Base-by-base conservation (phyloP, 495 filamentous ascomycete species). In the Bombardia bombarda region DNA sequence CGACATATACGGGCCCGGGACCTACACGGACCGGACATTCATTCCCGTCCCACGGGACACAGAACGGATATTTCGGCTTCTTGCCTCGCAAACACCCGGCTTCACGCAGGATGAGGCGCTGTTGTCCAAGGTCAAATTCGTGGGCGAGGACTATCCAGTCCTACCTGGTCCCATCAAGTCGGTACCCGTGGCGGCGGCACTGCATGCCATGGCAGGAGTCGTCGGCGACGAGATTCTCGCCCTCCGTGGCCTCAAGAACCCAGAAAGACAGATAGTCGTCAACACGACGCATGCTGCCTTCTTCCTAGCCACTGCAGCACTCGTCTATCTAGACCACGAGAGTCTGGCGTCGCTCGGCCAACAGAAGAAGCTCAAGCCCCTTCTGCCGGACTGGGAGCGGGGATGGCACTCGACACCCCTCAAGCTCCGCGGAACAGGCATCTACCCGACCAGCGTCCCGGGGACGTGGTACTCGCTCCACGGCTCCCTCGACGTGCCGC, bases 81-180 rank as follows among this genome's bases (percentile, higher is more conserved):
- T 60, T 7, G 54, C 42, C 8, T 35, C 45, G 1, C 39, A 49
- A 10, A 55, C 55, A 0, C 51, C 55, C 0, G 52, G 45, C 21
- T 61, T 61, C 47, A 53, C 49, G 24, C 32, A 42, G 17, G 46
- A 51, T 40, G 43, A 38, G n/a, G 17, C 38, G 3, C 28, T 44
- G 9, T 42, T 57, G 21, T 47, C 47, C 35, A 51, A 46, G 26
- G 55, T 53, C 35, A 23, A 31, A 3, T 61, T 61, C 33, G 22
- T 45, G 2, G 56, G 56, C 31, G 56, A 47, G 21, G 45, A 45
- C 20, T 41, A 55, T 13, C 58, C 53, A 22, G 17, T 54, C 10
- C 42, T 62, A 9, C 56, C 58, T 3, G 56, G 58, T 12, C 53
- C 55, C 3, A 42, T 62, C 42, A 62, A 62, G 37, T 40, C 53